Evolutionary conservation across 768 basidiomycete species (phyloP).

Genomic region (Polyporus arcularius): DNA sequence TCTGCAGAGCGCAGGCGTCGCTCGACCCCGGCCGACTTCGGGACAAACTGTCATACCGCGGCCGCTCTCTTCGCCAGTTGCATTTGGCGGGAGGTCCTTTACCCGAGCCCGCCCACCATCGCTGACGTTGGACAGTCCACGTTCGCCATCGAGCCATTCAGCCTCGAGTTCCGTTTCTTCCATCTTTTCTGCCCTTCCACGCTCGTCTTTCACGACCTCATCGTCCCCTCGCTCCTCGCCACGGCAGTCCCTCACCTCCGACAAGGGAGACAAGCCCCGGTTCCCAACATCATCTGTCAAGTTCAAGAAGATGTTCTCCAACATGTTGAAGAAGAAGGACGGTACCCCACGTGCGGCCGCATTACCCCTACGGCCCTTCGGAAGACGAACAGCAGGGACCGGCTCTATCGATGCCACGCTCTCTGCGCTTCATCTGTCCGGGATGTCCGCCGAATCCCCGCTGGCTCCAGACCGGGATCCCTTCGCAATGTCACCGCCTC

Average conservation of each 20-base stretch:
- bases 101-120: constrained; percentile 12
- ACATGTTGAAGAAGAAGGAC: constrained; percentile 19
- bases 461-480: constrained; percentile 9
- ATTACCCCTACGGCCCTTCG: constrained; percentile 1
- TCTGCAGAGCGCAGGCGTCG: background rate
- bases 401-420: constrained; percentile 18
- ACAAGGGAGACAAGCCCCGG: constrained; percentile 9
- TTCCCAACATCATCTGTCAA: constrained; percentile 15
- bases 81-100: background rate
- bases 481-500: constrained; percentile 12
- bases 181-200: constrained; percentile 18
- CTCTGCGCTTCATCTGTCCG: constrained; percentile 3
- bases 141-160: constrained; percentile 13
- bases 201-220: constrained; percentile 13
- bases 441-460: background rate
- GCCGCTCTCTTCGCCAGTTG: constrained; percentile 16
- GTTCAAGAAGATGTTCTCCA: constrained; percentile 20
- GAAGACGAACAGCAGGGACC: constrained; percentile 2
- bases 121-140: constrained; percentile 3
- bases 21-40: constrained; percentile 10
- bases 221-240: constrained; percentile 13
- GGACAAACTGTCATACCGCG: constrained; percentile 15
- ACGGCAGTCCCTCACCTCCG: constrained; percentile 6
- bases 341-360: background rate
- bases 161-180: constrained; percentile 14